These are phyloP conservation scores for Mycena rebaudengoi DNA, from an alignment of 768 basidiomycete species.

Conservation along the genomic window DNA sequence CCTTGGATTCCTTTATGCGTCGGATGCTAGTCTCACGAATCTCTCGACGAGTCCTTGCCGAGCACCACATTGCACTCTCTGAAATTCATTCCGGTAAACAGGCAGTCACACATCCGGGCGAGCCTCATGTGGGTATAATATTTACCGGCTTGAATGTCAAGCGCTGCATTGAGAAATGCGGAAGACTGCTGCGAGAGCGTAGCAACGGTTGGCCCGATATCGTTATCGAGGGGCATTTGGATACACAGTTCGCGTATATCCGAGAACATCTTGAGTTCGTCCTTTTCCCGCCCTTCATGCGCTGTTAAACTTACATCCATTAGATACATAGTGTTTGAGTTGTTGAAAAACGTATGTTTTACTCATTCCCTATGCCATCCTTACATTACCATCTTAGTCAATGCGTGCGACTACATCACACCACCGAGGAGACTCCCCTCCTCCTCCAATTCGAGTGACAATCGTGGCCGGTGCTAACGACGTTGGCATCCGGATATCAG, in stretches of 20 bases:
- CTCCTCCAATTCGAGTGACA: slow-evolving; percentile 78
- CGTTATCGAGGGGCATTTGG: slow-evolving; percentile 74
- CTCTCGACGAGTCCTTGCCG: slow-evolving; percentile 86
- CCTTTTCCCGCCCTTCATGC: neutral
- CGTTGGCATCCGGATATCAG: slow-evolving; percentile 87
- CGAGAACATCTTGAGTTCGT: slow-evolving; percentile 85
- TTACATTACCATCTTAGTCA: slow-evolving; percentile 52
- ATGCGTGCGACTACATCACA: slow-evolving; percentile 72
- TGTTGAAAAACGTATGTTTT: slow-evolving; percentile 83
- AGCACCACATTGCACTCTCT: slow-evolving; percentile 89
- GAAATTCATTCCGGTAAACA: slow-evolving; percentile 54
- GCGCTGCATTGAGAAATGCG: slow-evolving; percentile 76
- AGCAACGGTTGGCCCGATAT: slow-evolving; percentile 66
- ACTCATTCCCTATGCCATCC: neutral
- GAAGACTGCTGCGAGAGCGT: slow-evolving; percentile 58
- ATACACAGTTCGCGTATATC: slow-evolving; percentile 83
- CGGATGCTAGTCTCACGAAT: slow-evolving; percentile 93
- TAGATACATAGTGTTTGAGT: slow-evolving; percentile 87
- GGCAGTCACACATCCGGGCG: slow-evolving; percentile 43
- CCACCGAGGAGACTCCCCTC: slow-evolving; percentile 49
- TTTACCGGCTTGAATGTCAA: slow-evolving; percentile 77
- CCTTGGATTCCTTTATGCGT: slow-evolving; percentile 86
- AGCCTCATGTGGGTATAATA: slow-evolving; percentile 85
- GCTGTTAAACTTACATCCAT: neutral
- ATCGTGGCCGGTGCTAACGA: slow-evolving; percentile 79